Conservation (phyloP, 2,329 filamentous ascomycete species). For the Colletotrichum salicis region DNA sequence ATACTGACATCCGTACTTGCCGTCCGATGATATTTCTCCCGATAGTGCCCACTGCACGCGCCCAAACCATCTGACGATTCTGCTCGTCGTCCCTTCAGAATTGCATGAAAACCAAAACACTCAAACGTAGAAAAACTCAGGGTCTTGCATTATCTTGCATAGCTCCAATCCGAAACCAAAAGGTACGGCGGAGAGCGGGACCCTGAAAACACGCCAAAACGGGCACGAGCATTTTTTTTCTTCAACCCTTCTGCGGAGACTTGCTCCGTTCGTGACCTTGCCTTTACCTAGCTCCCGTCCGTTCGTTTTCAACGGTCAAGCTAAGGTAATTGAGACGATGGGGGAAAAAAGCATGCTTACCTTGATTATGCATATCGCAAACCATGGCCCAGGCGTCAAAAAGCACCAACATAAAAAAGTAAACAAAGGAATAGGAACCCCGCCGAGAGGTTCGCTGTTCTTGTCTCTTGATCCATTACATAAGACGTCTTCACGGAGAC, state of each 20-base stretch:
- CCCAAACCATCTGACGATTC: too few species aligned
- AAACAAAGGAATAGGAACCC: not conserved
- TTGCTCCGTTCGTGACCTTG: too few species aligned
- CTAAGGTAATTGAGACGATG: not conserved
- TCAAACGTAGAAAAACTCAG: too few species aligned
- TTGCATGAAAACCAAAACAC: too few species aligned
- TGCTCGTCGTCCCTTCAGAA: too few species aligned
- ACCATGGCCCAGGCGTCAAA: not conserved
- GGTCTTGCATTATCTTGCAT: too few species aligned
- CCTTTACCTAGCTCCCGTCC: not conserved
- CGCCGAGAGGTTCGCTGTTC: not conserved
- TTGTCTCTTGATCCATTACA: conserved; percentile 12
- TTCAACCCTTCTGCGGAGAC: not conserved
- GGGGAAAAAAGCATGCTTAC: too few species aligned
- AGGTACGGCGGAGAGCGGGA: not conserved
- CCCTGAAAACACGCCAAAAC: not conserved
- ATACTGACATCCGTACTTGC: too few species aligned
- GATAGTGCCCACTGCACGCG: too few species aligned
- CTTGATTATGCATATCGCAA: not conserved
- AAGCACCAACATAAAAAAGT: not conserved
- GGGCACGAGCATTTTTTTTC: not conserved
- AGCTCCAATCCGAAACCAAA: not conserved
- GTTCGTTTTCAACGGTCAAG: not conserved
- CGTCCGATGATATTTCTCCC: too few species aligned
- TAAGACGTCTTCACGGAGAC: conserved; percentile 10